These are phyloP conservation scores for Tulasnella calospora DNA, from an alignment of 768 basidiomycete species.

Conservation along the genomic window DNA sequence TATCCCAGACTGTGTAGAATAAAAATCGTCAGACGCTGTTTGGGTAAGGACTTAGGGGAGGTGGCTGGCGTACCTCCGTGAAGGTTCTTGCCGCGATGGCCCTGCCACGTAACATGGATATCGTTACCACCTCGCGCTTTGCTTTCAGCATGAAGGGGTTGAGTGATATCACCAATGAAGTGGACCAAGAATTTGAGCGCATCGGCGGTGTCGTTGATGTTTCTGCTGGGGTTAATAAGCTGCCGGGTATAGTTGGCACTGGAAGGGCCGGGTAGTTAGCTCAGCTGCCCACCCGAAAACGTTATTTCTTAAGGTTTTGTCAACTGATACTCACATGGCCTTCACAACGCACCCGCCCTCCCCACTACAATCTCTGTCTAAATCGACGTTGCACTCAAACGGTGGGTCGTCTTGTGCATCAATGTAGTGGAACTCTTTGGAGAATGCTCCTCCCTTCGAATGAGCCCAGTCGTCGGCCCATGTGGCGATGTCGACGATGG, in stretches of 20 bases:
- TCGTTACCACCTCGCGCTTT: slow-evolving; percentile 11
- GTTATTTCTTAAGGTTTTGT: too few relatives aligned
- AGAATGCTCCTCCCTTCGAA: background rate
- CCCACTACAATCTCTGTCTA: slow-evolving; percentile 8
- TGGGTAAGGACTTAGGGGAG: too few relatives aligned
- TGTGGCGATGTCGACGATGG: slow-evolving; percentile 5
- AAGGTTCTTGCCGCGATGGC: background rate
- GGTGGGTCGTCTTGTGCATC: slow-evolving; percentile 20
- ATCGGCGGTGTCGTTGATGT: slow-evolving; percentile 14
- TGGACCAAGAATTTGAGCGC: slow-evolving; percentile 26
- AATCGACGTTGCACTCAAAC: slow-evolving; percentile 7
- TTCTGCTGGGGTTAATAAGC: background rate
- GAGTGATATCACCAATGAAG: slow-evolving; percentile 24
- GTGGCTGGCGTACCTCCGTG: background rate
- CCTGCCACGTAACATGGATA: slow-evolving; percentile 11
- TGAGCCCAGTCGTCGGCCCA: slow-evolving; percentile 17
- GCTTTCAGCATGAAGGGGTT: slow-evolving; percentile 21
- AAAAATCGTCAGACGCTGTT: too few relatives aligned
- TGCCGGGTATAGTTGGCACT: background rate
- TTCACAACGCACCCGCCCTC: slow-evolving; percentile 12
- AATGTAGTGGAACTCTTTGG: slow-evolving; percentile 14
- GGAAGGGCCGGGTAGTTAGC: too few relatives aligned
- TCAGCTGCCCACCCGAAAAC: too few relatives aligned
- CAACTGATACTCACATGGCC: slow-evolving; percentile 1
- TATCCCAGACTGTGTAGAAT: slow-evolving; percentile 24